Conservation (phyloP, 768 basidiomycete species). For the Russula dissimulans region DNA sequence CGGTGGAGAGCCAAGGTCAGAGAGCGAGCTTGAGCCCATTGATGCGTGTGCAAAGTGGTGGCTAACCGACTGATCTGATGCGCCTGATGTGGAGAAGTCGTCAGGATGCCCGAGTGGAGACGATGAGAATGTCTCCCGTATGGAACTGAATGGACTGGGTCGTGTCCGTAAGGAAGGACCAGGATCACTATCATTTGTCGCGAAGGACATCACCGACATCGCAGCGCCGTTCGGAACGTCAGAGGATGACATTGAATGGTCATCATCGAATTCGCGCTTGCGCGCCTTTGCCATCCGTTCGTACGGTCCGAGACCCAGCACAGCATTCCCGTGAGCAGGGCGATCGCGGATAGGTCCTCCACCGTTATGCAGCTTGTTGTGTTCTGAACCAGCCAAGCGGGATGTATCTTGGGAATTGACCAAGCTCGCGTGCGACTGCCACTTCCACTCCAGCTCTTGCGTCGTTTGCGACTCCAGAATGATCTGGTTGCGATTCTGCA, state of each 20-base stretch:
- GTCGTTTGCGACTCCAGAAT: conserved; percentile 44
- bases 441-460: conserved; percentile 57
- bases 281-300: conserved; percentile 70
- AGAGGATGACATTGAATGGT: conserved; percentile 85
- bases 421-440: conserved; percentile 30
- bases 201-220: conserved; percentile 71
- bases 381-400: conserved; percentile 19
- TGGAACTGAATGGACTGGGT: conserved; percentile 55
- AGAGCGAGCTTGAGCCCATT: conserved; percentile 49
- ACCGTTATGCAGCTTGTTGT: conserved; percentile 37
- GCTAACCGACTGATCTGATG: conserved; percentile 68
- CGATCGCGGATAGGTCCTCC: conserved; percentile 55
- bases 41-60: conserved; percentile 69
- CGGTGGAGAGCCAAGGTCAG: conserved; percentile 64
- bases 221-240: conserved; percentile 69
- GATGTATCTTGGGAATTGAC: conserved; percentile 24
- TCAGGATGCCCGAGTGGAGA: conserved; percentile 70
- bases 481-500: conserved; percentile 79
- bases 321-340: neutral
- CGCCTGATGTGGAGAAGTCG: conserved; percentile 57
- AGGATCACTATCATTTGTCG: conserved; percentile 80
- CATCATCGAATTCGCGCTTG: conserved; percentile 79
- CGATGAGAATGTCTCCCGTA: conserved; percentile 67
- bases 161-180: conserved; percentile 61
- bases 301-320: conserved; percentile 33